phyloP scores from a whole-genome alignment of 2,329 filamentous ascomycete genomes.

The Huntiella savannae region DNA sequence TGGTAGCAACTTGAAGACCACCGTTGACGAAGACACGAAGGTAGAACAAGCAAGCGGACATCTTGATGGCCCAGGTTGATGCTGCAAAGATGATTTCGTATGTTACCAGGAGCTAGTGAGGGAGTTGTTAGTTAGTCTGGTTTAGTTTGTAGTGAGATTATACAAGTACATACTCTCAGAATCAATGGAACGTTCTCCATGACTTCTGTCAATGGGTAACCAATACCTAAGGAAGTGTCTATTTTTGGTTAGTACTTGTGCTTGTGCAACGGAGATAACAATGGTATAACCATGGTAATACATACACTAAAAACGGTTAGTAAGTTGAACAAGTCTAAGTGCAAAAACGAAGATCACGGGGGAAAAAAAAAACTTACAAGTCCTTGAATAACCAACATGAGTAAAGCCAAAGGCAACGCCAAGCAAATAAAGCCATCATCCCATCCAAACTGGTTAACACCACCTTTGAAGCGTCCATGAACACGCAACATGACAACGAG shows the following conservation, averaged over 20 bases:
- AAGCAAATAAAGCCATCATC: conserved; percentile 22
- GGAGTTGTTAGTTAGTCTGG: background rate
- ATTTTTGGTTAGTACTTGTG: background rate
- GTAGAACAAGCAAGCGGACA: conserved; percentile 25
- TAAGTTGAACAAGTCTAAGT: background rate
- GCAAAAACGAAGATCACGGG: background rate
- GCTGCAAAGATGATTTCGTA: conserved; percentile 21
- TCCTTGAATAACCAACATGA: conserved; percentile 17
- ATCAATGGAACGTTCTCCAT: conserved; percentile 14
- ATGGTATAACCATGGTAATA: background rate
- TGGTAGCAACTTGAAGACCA: conserved; percentile 17
- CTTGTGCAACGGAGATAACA: background rate
- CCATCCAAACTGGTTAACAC: conserved; percentile 16
- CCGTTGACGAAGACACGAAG: conserved; percentile 22
- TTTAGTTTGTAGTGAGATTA: background rate
- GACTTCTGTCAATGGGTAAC: conserved; percentile 14
- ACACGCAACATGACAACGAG: conserved; percentile 15
- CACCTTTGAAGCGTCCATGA: conserved; percentile 15
- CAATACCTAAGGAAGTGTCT: conserved; percentile 16
- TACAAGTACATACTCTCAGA: conserved; percentile 10
- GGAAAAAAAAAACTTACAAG: conserved; percentile 14
- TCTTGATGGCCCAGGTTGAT: conserved; percentile 18
- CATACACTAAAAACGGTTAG: conserved; percentile 8
- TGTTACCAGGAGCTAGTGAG: conserved; percentile 17
- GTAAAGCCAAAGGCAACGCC: conserved; percentile 17